These are phyloP conservation scores for Linum trigynum DNA, from an alignment of 345 rosid genomes.

Conservation along the genomic window DNA sequence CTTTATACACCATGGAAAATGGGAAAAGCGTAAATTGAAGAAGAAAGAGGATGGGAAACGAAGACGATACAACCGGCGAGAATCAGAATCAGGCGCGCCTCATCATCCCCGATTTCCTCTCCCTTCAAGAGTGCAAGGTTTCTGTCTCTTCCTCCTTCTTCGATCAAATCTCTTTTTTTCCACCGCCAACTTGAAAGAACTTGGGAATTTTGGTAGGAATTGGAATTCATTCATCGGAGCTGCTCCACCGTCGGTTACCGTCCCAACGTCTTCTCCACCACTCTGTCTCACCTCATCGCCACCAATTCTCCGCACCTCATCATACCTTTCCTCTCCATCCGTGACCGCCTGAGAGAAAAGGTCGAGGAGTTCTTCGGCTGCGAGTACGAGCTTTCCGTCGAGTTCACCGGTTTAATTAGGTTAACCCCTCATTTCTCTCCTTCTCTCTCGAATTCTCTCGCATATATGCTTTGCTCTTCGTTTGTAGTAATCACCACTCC, in stretches of 20 bases:
- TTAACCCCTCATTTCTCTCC: slow-evolving; percentile 4
- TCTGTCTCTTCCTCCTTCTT: neutral
- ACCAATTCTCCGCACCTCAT: slow-evolving; percentile 59
- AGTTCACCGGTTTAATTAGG: slow-evolving; percentile 91
- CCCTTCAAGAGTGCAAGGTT: slow-evolving; percentile 61
- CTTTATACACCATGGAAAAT: neutral
- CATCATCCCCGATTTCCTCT: slow-evolving; percentile 35
- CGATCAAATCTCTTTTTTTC: neutral
- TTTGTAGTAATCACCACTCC: neutral
- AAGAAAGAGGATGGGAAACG: slow-evolving; percentile 3
- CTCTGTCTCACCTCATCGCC: slow-evolving; percentile 85
- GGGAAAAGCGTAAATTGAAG: too few species aligned
- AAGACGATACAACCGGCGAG: neutral
- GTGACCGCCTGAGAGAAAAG: slow-evolving; percentile 69
- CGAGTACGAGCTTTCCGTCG: slow-evolving; percentile 64
- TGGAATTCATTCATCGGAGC: slow-evolving; percentile 82
- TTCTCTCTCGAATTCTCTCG: neutral
- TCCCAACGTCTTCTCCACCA: slow-evolving; percentile 80
- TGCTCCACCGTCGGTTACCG: slow-evolving; percentile 74
- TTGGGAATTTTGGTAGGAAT: slow-evolving; percentile 34
- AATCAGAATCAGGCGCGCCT: slow-evolving; percentile 3
- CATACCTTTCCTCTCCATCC: slow-evolving; percentile 63
- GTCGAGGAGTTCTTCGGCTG: slow-evolving; percentile 75
- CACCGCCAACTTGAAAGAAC: neutral
- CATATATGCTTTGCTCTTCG: neutral